Conservation (phyloP, 2,329 filamentous ascomycete species). For the Penicillium sp. region DNA sequence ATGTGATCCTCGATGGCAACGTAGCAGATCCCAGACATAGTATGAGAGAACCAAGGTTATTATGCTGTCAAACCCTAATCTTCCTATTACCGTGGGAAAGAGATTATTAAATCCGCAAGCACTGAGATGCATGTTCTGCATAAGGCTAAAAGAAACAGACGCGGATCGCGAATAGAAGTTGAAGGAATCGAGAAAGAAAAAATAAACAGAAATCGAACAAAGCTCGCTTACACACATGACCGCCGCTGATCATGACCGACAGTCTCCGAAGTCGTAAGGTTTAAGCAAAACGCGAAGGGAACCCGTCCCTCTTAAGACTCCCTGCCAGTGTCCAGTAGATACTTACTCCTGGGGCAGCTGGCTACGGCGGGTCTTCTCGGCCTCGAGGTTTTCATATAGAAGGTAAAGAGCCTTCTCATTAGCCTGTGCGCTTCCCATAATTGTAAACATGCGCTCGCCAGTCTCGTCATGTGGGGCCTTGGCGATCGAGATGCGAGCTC, state of each 20-base stretch:
- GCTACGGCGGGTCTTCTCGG: constrained; percentile 97
- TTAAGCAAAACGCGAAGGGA: constrained; percentile 25
- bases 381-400: constrained; percentile 97
- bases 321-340: constrained; percentile 12
- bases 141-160: constrained; percentile 2
- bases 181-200: constrained; percentile 21
- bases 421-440: constrained; percentile 90
- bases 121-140: constrained; percentile 5
- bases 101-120: constrained; percentile 3
- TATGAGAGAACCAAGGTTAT: neutral
- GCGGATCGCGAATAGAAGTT: constrained; percentile 15
- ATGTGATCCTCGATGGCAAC: neutral
- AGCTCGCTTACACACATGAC: constrained; percentile 32
- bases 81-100: constrained; percentile 2
- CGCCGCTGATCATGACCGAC: constrained; percentile 35
- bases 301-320: constrained; percentile 23
- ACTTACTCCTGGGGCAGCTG: constrained; percentile 67
- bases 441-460: constrained; percentile 99
- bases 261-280: constrained; percentile 33
- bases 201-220: constrained; percentile 25
- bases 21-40: neutral
- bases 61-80: neutral
- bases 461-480: constrained; percentile 97
- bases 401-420: constrained; percentile 97
- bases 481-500: constrained; percentile 95